phyloP scores from a whole-genome alignment of 768 basidiomycete genomes.

The Favolaschia claudopus region DNA sequence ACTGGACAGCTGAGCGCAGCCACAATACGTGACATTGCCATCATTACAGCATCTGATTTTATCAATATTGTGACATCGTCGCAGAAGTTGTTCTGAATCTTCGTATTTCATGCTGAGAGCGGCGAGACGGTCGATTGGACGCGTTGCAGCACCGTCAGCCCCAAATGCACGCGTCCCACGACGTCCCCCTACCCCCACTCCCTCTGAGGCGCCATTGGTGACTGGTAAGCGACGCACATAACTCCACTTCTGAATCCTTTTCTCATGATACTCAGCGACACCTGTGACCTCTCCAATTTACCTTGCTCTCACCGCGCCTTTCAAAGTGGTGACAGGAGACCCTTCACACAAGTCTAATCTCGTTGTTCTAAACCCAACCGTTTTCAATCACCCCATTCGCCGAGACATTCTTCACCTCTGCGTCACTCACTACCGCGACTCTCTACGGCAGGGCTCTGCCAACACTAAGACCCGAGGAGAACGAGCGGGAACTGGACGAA shows the following conservation, averaged over 20 bases:
- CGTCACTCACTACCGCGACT: conserved; percentile 86
- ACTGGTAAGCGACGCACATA: conserved; percentile 7
- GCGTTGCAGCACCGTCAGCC: conserved; percentile 4
- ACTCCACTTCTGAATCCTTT: conserved; percentile 7
- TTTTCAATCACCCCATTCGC: conserved; percentile 90
- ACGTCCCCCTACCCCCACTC: background rate
- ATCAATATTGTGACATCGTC: background rate
- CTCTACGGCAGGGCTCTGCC: conserved; percentile 90
- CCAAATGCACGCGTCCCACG: background rate
- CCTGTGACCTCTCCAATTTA: conserved; percentile 59
- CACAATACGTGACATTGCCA: background rate
- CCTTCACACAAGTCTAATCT: conserved; percentile 51
- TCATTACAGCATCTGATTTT: background rate
- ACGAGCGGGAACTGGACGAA: conserved; percentile 87
- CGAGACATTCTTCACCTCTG: conserved; percentile 94
- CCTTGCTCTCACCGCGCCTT: conserved; percentile 66
- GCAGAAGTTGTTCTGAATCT: no score
- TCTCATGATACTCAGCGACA: conserved; percentile 38
- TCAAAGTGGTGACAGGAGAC: conserved; percentile 52
- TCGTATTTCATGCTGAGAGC: conserved; percentile 7
- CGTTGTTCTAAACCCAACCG: conserved; percentile 75
- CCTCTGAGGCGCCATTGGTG: background rate
- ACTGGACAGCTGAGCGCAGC: conserved; percentile 8
- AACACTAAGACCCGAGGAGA: conserved; percentile 92
- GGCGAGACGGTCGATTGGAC: conserved; percentile 1